phyloP scores from a whole-genome alignment of 345 rosid species.

The Cardamine occulta region DNA sequence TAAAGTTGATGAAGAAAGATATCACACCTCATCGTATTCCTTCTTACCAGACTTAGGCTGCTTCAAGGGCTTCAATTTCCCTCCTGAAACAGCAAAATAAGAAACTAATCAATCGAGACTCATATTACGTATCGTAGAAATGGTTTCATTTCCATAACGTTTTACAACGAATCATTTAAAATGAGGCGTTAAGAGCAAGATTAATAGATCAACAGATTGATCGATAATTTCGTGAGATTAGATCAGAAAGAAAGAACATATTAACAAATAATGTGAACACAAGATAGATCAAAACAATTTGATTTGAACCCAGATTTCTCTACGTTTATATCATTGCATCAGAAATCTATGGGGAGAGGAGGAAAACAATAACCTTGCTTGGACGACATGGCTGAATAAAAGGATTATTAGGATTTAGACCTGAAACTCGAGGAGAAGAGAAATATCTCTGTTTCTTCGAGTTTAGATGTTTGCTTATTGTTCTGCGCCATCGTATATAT shows the following conservation, averaged over 20 bases:
- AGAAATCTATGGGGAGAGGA: not conserved
- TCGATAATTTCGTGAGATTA: not conserved
- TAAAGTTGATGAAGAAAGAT: not conserved
- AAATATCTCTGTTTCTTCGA: slow-evolving; percentile 23
- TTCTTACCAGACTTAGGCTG: slow-evolving; percentile 68
- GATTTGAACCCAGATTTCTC: not conserved
- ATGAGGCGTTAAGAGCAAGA: not conserved
- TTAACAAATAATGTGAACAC: not conserved
- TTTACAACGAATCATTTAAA: not conserved
- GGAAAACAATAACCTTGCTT: slow-evolving; percentile 52
- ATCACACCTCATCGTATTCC: slow-evolving; percentile 74
- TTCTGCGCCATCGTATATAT: not conserved
- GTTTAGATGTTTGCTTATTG: slow-evolving; percentile 24
- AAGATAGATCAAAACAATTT: not conserved
- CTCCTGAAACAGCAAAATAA: slow-evolving; percentile 48
- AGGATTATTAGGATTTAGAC: slow-evolving; percentile 38
- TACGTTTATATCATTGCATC: too few relatives aligned
- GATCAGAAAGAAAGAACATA: not conserved
- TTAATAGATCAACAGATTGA: not conserved
- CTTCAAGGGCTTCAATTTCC: slow-evolving; percentile 90
- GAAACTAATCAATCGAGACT: not conserved
- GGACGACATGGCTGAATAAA: slow-evolving; percentile 54
- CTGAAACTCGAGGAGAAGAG: slow-evolving; percentile 38
- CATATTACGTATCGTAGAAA: not conserved
- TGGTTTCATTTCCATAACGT: not conserved